phyloP scores from a whole-genome alignment of 768 basidiomycete species.

The Suillus hirtellus region DNA sequence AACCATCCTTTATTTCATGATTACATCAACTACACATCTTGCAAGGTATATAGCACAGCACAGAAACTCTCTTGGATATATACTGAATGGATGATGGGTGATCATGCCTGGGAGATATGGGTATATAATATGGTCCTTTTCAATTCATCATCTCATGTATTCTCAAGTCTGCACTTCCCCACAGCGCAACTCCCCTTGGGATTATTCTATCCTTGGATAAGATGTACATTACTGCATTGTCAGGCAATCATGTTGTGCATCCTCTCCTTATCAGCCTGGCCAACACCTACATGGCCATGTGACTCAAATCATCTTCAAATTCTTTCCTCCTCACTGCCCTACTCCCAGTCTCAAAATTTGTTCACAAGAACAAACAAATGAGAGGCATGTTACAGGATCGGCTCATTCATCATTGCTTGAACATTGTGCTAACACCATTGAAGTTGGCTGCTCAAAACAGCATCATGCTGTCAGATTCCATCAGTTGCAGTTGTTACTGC shows the following conservation, averaged over 20 bases:
- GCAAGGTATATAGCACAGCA: constrained; percentile 12
- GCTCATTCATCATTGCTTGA: no score
- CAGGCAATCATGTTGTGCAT: constrained; percentile 30
- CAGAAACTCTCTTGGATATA: constrained; percentile 16
- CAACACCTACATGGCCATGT: constrained; percentile 28
- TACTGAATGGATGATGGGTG: constrained; percentile 26
- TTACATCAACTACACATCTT: constrained; percentile 21
- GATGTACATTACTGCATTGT: constrained; percentile 32
- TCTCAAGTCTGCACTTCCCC: constrained; percentile 11
- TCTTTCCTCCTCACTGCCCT: no score
- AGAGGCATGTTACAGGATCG: no score
- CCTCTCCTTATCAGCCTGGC: constrained; percentile 32
- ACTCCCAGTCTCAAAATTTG: no score
- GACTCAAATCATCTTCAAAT: no score
- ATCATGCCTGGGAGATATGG: constrained; percentile 29
- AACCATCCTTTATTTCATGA: constrained; percentile 22
- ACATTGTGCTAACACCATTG: no score
- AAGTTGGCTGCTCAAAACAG: no score
- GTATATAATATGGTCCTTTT: constrained; percentile 15
- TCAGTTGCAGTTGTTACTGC: no score
- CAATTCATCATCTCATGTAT: no score
- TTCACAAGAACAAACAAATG: no score
- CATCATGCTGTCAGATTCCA: no score
- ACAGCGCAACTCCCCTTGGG: constrained; percentile 23
- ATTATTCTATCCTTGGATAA: constrained; percentile 34